Evolutionary conservation across 1,284 basidiomycete genomes (phyloP).

Genomic region (Lentinula novae-zelandiae): DNA sequence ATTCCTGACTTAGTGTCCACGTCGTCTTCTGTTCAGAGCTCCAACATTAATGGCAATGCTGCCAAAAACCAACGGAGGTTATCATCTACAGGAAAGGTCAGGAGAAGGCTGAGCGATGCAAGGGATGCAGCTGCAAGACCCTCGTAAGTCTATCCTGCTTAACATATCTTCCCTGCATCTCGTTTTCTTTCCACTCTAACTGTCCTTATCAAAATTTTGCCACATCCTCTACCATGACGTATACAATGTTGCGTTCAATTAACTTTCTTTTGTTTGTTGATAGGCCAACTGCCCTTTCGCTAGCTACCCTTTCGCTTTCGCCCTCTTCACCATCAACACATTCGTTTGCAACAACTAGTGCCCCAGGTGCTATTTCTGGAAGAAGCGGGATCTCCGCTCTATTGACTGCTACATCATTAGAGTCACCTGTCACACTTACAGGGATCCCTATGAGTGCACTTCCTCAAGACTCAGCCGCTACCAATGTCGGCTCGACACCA

Average conservation of each 20-base stretch:
- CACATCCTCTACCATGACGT: background rate
- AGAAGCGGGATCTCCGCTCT: background rate
- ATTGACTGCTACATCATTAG: background rate
- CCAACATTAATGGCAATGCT: constrained; percentile 25
- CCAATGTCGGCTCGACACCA: constrained; percentile 2
- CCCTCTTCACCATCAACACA: constrained; percentile 32
- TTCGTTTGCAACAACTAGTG: constrained; percentile 8
- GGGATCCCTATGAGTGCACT: constrained; percentile 11
- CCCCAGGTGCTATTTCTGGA: background rate
- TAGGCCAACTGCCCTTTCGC: constrained; percentile 45
- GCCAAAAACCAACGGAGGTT: constrained; percentile 62
- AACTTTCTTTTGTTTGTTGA: constrained; percentile 19
- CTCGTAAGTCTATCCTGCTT: constrained; percentile 46
- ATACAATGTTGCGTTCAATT: background rate
- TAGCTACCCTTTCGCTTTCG: constrained; percentile 52
- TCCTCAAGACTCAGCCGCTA: background rate
- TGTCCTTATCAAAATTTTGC: background rate
- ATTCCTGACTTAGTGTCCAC: constrained; percentile 19
- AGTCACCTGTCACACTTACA: background rate
- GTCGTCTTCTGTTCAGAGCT: background rate
- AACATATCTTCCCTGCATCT: constrained; percentile 8
- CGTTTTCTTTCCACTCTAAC: background rate
- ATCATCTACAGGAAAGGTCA: constrained; percentile 63
- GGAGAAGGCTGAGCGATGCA: constrained; percentile 70
- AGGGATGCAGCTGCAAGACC: constrained; percentile 69